Conservation (phyloP, 306 rosid genomes). For the Cicer yamashitae region DNA sequence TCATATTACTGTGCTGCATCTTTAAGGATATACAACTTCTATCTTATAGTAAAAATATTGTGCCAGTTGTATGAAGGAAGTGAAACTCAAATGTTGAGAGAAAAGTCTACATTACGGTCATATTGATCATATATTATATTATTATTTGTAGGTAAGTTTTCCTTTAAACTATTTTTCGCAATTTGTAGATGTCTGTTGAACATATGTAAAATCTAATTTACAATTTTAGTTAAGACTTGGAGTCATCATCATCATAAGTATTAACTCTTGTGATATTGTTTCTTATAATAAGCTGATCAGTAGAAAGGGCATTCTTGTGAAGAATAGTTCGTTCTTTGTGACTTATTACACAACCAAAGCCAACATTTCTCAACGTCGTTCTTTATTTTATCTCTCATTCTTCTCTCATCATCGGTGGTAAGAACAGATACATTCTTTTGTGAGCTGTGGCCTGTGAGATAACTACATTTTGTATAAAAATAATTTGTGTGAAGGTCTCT, state of each 20-base stretch:
- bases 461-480: neutral
- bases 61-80: neutral
- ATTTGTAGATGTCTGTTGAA: neutral
- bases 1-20: too few species aligned
- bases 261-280: neutral
- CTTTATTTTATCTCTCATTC: neutral
- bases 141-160: neutral
- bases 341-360: neutral
- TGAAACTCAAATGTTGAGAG: neutral
- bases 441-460: neutral
- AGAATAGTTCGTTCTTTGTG: neutral
- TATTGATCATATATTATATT: neutral
- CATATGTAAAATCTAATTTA: neutral
- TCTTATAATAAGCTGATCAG: neutral
- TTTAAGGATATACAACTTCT: neutral
- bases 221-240: neutral
- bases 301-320: neutral
- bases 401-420: neutral
- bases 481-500: neutral
- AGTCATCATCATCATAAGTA: neutral
- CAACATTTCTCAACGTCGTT: neutral
- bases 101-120: neutral
- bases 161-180: neutral
- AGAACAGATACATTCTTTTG: neutral
- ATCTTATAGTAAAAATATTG: neutral